A percentile compares a stretch with the other conserved stretches of the same genome.
Evolutionary conservation across 768 basidiomycete species (phyloP).

Genomic region (Trametes cinnabarina): DNA sequence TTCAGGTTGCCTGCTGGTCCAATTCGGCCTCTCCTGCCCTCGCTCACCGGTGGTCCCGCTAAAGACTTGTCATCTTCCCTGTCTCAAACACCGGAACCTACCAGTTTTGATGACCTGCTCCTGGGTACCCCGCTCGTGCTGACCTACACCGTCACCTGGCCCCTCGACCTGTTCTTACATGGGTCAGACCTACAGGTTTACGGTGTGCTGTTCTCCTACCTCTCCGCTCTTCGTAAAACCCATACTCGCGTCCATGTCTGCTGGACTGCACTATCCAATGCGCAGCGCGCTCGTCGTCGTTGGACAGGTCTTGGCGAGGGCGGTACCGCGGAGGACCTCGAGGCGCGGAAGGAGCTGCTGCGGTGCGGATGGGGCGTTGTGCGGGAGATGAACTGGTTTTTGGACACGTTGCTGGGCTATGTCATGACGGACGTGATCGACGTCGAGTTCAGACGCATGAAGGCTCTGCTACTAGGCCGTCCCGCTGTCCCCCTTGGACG

Average conservation of each 20-base stretch:
- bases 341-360: conserved; percentile 60
- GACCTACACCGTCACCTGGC: conserved; percentile 76
- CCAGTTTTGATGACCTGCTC: conserved; percentile 68
- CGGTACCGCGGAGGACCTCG: conserved; percentile 69
- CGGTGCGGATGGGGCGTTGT: conserved; percentile 86
- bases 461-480: conserved; percentile 45
- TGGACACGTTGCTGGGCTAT: conserved; percentile 80
- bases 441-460: conserved; percentile 73
- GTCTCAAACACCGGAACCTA: conserved; percentile 38
- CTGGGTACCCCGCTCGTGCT: conserved; percentile 77
- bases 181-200: conserved; percentile 72
- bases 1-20: conserved; percentile 82
- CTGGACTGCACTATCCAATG: conserved; percentile 83
- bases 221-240: conserved; percentile 80
- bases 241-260: conserved; percentile 77
- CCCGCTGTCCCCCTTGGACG: conserved; percentile 24
- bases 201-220: conserved; percentile 73
- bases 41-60: conserved; percentile 41
- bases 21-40: conserved; percentile 75
- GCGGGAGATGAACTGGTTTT: conserved; percentile 87
- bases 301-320: conserved; percentile 90
- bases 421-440: conserved; percentile 91
- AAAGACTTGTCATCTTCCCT: conserved; percentile 43
- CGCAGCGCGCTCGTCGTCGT: conserved; percentile 77
- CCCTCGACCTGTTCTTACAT: conserved; percentile 85